Evolutionary conservation across 768 basidiomycete genomes (phyloP).

Genomic region (Panellus pusillus): DNA sequence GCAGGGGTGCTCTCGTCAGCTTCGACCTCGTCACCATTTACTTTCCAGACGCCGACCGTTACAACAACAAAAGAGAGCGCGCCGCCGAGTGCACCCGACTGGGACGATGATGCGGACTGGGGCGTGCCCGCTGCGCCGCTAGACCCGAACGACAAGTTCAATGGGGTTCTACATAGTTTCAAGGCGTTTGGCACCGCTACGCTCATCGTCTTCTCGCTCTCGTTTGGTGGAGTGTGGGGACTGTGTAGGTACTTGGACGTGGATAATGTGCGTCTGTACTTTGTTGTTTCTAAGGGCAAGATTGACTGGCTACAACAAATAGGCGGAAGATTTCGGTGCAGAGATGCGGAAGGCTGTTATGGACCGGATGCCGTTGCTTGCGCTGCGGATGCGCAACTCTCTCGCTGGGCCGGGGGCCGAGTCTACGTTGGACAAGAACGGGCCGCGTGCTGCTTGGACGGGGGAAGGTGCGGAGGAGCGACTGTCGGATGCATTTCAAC

Average conservation of each 20-base stretch:
- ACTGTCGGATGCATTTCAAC: conserved; percentile 54
- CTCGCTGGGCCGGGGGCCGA: conserved; percentile 29
- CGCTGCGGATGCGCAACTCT: conserved; percentile 51
- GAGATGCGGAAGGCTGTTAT: conserved; percentile 5
- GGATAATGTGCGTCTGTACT: conserved; percentile 46
- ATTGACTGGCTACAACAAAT: neutral
- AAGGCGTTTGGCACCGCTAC: conserved; percentile 73
- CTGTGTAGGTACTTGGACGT: conserved; percentile 56
- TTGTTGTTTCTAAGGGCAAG: conserved; percentile 1
- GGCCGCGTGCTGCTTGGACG: conserved; percentile 39
- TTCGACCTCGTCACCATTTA: neutral
- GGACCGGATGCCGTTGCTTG: conserved; percentile 58
- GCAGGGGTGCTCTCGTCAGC: conserved; percentile 1
- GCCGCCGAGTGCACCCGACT: conserved; percentile 2
- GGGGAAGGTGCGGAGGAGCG: conserved; percentile 56
- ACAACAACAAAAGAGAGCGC: neutral
- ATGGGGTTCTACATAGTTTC: conserved; percentile 52
- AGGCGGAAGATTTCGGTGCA: conserved; percentile 12
- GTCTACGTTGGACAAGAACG: conserved; percentile 3
- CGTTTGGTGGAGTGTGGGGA: conserved; percentile 42
- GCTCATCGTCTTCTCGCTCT: conserved; percentile 51
- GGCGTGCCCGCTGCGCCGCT: conserved; percentile 13
- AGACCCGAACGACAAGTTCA: conserved; percentile 36
- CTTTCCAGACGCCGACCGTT: neutral
- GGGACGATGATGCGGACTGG: conserved; percentile 21